Evolutionary conservation across 2,329 filamentous ascomycete genomes (phyloP), one percentile per base, ranked within the genome.

Genomic region (Amylocarpus encephaloides): DNA sequence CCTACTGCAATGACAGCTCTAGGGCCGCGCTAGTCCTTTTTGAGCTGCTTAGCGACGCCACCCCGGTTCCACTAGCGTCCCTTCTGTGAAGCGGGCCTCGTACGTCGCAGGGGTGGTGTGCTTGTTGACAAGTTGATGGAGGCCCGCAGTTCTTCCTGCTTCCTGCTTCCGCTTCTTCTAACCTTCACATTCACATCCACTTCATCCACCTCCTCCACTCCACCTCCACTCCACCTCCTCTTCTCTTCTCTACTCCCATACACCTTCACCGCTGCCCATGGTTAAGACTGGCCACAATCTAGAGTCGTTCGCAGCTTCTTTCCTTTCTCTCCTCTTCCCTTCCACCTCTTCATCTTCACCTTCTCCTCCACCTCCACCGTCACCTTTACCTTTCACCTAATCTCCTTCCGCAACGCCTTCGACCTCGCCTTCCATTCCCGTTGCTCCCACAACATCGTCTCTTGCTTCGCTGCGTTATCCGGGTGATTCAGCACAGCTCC

Each of bases 291-390:
- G 56, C 50, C 55, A 59, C 60, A 59, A 46, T 61, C 54, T 50
- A 55, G 55, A 51, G 53, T 62, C 52, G 50, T 57, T 61, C 61
- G 56, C 54, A 55, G 62, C 64, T 63, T 58, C 63, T 64, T 58
- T 58, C 66, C 60, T 59, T 61, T 62, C 62, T 63, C 62, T 63
- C 50, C 48, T 53, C 56, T 66, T 59, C 60, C 62, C 61, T 60
- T 63, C 61, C 63, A 60, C 59, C 50, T 51, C 54, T 60, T 52
- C 49, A 49, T 41, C 49, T 48, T 46, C 45, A 48, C 43, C 49
- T 48, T 50, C 41, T 44, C 54, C 48, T 54, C 41, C 46, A 59
- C 43, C 49, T 39, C 52, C 45, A 30, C 30, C 49, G 29, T 56
- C 49, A 47, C 48, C 54, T 30, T 49, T 51, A 49, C 41, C 42